Evolutionary conservation across 192 early-diverging fungal genomes (phyloP), one percentile per base, ranked within the genome.

Genomic region (Podila clonocystis): DNA sequence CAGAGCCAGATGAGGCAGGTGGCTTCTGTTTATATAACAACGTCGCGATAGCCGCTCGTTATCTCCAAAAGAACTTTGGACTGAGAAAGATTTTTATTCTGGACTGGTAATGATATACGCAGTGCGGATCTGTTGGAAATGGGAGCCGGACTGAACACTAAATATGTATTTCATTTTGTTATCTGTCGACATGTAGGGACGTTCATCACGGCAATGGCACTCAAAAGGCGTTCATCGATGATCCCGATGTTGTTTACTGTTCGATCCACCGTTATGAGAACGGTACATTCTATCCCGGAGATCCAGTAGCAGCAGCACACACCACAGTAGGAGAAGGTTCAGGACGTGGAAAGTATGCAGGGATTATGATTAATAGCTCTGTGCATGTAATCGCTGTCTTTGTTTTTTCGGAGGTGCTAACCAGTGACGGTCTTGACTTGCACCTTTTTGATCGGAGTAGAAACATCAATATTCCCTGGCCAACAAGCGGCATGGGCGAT

Each of bases 171-270:
- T 48, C 20, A n/a, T 62, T 26, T 19, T 68, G 33, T 15, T 7
- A 5, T 52, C 5, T 45, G 1, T 45, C 41, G 41, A 45, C 41
- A 45, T n/a, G 8, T 67, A 87, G 86, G 96, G 97, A 98, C 73
- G 85, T 97, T 22, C 97, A 98, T 78, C 96, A 97, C 71, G 97
- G 96, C 9, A 98, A 98, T 74, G 97, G 97, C 4, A 97, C 93
- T 34, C 96, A 98, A 60, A 88, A 92, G 6, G 85, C 87, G 1
- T 98, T 98, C 65, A 91, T 91, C 75, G 67, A 87, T 3, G 92
- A 97, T 65, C 88, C 91, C 8, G 84, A 90, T 70, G 94, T 97
- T 2, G 84, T 97, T 15, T 97, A 95, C 67, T 86, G 94, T 50
- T 96, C 94, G 45, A 72, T 98, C n/a, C 96, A 97, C 83, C 89